Conservation (phyloP, 495 filamentous ascomycete species). For the Penicillium desertorum region DNA sequence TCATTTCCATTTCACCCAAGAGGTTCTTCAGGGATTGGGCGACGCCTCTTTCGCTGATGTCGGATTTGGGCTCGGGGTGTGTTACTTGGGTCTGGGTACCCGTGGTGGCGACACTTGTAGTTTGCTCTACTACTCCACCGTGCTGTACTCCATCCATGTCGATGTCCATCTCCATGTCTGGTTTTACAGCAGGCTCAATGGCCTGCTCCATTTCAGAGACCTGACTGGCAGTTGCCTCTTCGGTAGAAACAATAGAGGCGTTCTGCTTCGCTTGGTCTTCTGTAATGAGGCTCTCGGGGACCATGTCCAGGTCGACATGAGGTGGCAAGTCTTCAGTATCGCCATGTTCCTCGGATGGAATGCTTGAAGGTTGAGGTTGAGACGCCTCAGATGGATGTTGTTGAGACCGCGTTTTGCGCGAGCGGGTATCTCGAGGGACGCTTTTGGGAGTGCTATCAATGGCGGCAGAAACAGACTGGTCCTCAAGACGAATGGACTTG, state of each 20-base stretch:
- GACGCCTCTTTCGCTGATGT: conserved; percentile 34
- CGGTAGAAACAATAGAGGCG: conserved; percentile 18
- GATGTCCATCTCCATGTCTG: conserved; percentile 23
- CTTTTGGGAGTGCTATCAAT: conserved; percentile 14
- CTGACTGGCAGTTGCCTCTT: conserved; percentile 24
- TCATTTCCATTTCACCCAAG: conserved; percentile 51
- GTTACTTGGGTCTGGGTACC: conserved; percentile 22
- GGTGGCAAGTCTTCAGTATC: not conserved
- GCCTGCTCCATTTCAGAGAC: conserved; percentile 11
- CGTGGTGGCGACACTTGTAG: conserved; percentile 13
- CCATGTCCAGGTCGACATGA: not conserved
- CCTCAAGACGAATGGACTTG: conserved; percentile 31
- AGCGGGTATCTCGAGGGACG: conserved; percentile 15
- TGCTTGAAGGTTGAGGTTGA: not conserved
- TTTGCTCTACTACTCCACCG: not conserved
- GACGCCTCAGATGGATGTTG: conserved; percentile 4
- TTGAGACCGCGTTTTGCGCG: conserved; percentile 27
- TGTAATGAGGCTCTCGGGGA: conserved; percentile 9
- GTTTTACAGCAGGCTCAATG: conserved; percentile 7
- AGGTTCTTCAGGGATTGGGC: conserved; percentile 49
- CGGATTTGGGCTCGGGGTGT: conserved; percentile 3
- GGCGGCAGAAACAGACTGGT: conserved; percentile 16
- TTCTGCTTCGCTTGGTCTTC: not conserved
- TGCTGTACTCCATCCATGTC: not conserved
- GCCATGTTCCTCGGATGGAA: not conserved